Evolutionary conservation across 2,329 filamentous ascomycete genomes (phyloP).

Genomic region (Geosmithia putterillii): DNA sequence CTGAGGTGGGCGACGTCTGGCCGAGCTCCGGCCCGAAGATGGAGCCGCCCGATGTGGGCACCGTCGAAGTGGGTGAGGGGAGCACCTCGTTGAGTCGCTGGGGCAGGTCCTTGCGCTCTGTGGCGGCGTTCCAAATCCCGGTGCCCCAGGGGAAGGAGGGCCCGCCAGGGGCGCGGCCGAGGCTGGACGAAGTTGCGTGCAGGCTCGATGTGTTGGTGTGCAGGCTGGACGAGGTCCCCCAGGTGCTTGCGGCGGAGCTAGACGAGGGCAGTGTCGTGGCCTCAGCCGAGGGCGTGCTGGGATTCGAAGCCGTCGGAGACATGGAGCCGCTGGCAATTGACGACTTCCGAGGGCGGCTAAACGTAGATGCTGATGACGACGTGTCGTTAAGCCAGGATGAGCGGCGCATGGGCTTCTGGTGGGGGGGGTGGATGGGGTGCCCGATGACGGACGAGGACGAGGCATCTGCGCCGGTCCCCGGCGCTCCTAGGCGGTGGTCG

Average conservation of each 20-base stretch:
- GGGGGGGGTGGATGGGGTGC: constrained; percentile 33
- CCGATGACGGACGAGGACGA: constrained; percentile 15
- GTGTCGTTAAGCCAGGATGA: constrained; percentile 84
- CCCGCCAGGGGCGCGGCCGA: constrained; percentile 34
- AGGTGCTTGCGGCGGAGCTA: constrained; percentile 24
- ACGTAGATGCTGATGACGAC: constrained; percentile 33
- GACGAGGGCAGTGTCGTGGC: constrained; percentile 20
- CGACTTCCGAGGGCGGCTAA: constrained; percentile 55
- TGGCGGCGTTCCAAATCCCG: constrained; percentile 78
- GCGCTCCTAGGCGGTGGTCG: constrained; percentile 54
- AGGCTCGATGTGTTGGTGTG: too few relatives aligned
- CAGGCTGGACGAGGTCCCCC: too few relatives aligned
- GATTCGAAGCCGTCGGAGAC: constrained; percentile 69
- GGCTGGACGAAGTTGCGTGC: constrained; percentile 34
- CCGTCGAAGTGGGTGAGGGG: constrained; percentile 58
- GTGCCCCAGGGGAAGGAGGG: constrained; percentile 59
- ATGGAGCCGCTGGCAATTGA: constrained; percentile 68
- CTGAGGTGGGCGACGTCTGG: constrained; percentile 36
- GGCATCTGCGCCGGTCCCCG: too few relatives aligned
- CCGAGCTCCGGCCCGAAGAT: constrained; percentile 37
- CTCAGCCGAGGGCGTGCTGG: constrained; percentile 68
- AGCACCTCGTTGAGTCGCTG: constrained; percentile 63
- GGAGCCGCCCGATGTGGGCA: constrained; percentile 31
- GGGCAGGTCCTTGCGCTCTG: constrained; percentile 65
- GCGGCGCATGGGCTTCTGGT: constrained; percentile 53